These are phyloP conservation scores for Daldinia eschscholtzii DNA, from an alignment of 2,329 filamentous ascomycete species.

Conservation along the genomic window DNA sequence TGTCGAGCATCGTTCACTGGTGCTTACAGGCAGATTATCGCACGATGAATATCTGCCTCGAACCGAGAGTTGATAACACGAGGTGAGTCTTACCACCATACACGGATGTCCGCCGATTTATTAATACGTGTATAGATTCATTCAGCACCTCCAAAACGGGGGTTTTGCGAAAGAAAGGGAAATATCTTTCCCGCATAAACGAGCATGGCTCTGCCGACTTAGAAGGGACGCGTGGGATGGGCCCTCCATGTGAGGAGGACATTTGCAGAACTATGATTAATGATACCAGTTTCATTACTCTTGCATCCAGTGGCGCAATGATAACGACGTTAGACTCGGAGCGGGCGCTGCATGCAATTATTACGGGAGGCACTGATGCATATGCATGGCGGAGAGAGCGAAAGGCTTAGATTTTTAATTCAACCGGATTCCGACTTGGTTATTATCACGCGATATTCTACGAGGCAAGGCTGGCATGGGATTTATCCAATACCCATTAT, in stretches of 20 bases:
- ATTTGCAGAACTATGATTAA: conserved; percentile 17
- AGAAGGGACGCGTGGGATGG: conserved; percentile 83
- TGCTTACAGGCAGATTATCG: conserved; percentile 81
- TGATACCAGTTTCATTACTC: conserved; percentile 24
- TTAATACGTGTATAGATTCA: conserved; percentile 64
- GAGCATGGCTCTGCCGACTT: conserved; percentile 86
- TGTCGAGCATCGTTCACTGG: conserved; percentile 89
- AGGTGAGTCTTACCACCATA: conserved; percentile 71
- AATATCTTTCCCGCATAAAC: conserved; percentile 90
- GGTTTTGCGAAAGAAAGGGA: conserved; percentile 92
- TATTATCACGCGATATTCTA: conserved; percentile 1
- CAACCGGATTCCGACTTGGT: conserved; percentile 9
- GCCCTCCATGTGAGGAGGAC: conserved; percentile 63
- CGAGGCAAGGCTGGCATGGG: neutral
- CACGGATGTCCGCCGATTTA: neutral
- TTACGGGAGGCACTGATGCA: conserved; percentile 27
- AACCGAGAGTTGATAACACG: conserved; percentile 90
- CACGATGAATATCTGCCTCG: conserved; percentile 85
- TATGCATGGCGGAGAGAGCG: conserved; percentile 27
- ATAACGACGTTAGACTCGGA: conserved; percentile 16
- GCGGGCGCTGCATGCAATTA: conserved; percentile 22
- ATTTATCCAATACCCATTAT: neutral
- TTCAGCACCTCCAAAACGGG: conserved; percentile 75
- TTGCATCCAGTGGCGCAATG: conserved; percentile 31
- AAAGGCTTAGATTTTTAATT: conserved; percentile 20